Evolutionary conservation across 306 rosid genomes (phyloP).

Genomic region (Cyamopsis tetragonoloba): DNA sequence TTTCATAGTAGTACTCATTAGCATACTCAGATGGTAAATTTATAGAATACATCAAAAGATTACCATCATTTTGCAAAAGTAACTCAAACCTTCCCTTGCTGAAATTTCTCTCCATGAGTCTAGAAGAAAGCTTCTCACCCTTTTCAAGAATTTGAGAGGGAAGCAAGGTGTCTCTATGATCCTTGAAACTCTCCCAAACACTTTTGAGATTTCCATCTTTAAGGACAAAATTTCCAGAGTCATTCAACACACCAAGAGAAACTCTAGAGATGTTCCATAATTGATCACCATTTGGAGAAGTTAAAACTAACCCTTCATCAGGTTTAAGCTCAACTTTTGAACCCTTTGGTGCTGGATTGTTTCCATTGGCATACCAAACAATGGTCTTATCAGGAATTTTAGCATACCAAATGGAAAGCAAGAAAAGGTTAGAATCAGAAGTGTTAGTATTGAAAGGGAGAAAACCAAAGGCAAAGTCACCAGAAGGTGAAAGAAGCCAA

Average conservation of each 20-base stretch:
- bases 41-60: constrained; percentile 31
- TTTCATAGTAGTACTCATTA: constrained; percentile 28
- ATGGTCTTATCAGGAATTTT: constrained; percentile 32
- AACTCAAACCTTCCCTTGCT: constrained; percentile 39
- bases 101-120: constrained; percentile 23
- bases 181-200: constrained; percentile 48
- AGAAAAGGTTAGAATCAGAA: constrained; percentile 19
- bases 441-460: background rate
- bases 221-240: constrained; percentile 50
- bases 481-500: constrained; percentile 55
- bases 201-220: background rate
- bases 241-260: constrained; percentile 21
- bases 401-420: constrained; percentile 56
- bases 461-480: constrained; percentile 65
- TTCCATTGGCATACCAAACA: constrained; percentile 48
- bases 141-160: constrained; percentile 39
- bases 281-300: constrained; percentile 17
- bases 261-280: constrained; percentile 24
- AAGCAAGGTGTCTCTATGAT: constrained; percentile 40
- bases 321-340: constrained; percentile 39
- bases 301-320: constrained; percentile 35
- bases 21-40: constrained; percentile 26
- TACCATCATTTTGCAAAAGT: constrained; percentile 32
- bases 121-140: constrained; percentile 35
- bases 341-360: constrained; percentile 31